Percentiles rank a stretch among this genome's conserved stretches.
These are phyloP conservation scores for Cicer pinnatifidum DNA, from an alignment of 306 rosid genomes.

Conservation along the genomic window DNA sequence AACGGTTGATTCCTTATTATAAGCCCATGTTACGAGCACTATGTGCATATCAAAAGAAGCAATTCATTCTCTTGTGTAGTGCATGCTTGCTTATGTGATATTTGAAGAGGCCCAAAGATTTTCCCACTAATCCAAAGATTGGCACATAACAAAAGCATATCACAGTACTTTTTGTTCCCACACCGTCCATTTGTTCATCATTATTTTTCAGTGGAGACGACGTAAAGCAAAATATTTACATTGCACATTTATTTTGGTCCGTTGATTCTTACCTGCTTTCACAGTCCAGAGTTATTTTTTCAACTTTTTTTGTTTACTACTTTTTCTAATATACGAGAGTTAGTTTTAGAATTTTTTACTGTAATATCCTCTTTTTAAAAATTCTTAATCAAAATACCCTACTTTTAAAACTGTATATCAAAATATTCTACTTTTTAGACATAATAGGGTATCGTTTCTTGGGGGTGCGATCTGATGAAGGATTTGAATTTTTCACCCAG, in stretches of 20 bases:
- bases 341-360: too few relatives aligned
- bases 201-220: constrained; percentile 28
- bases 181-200: constrained; percentile 31
- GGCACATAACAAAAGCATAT: background rate
- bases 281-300: background rate
- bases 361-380: too few relatives aligned
- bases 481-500: too few relatives aligned
- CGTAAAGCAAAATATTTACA: background rate
- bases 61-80: background rate
- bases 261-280: background rate
- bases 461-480: too few relatives aligned
- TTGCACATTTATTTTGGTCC: background rate
- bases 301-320: too few relatives aligned
- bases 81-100: too few relatives aligned
- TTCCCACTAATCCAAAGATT: background rate
- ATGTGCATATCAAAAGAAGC: constrained; percentile 27
- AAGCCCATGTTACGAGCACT: constrained; percentile 2
- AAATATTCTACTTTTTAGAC: too few relatives aligned
- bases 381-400: too few relatives aligned
- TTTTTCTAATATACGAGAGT: too few relatives aligned
- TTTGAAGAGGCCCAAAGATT: too few relatives aligned
- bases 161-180: background rate
- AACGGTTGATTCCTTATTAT: constrained; percentile 25
- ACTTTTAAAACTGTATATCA: too few relatives aligned
- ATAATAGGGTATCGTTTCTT: too few relatives aligned